Conservation (phyloP, 306 rosid genomes). For the Prinsepia uniflora region DNA sequence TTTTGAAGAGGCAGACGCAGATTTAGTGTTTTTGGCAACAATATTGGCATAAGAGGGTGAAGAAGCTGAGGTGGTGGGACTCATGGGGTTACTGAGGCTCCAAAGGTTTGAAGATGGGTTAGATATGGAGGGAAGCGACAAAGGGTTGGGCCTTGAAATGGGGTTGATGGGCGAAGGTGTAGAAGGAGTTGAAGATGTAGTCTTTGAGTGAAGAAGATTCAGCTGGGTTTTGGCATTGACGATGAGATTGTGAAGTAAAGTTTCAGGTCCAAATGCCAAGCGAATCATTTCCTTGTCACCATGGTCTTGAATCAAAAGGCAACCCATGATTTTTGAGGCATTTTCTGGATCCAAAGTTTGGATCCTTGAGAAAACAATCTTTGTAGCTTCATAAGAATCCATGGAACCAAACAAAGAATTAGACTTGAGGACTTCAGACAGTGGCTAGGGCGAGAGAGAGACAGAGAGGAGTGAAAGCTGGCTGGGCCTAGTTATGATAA, state of each 20-base stretch:
- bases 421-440: background rate
- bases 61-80: conserved; percentile 52
- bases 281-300: conserved; percentile 70
- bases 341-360: conserved; percentile 72
- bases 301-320: conserved; percentile 59
- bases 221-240: conserved; percentile 59
- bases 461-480: conserved; percentile 6
- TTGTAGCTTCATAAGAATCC: conserved; percentile 83
- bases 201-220: conserved; percentile 32
- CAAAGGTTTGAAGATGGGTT: conserved; percentile 48
- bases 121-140: conserved; percentile 47
- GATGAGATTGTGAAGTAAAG: conserved; percentile 48
- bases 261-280: conserved; percentile 64
- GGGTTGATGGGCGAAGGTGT: conserved; percentile 55
- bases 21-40: conserved; percentile 49
- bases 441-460: background rate
- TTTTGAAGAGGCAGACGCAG: conserved; percentile 22
- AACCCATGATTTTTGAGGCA: conserved; percentile 93
- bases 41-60: conserved; percentile 49
- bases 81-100: conserved; percentile 44
- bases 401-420: conserved; percentile 17
- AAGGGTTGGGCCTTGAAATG: conserved; percentile 66
- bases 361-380: conserved; percentile 58
- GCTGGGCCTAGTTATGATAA: background rate
- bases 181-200: conserved; percentile 28